Percentiles rank a stretch among this genome's conserved stretches.
These are phyloP conservation scores for Mucor mucedo DNA, from an alignment of 371 early-diverging fungal species.

Conservation along the genomic window DNA sequence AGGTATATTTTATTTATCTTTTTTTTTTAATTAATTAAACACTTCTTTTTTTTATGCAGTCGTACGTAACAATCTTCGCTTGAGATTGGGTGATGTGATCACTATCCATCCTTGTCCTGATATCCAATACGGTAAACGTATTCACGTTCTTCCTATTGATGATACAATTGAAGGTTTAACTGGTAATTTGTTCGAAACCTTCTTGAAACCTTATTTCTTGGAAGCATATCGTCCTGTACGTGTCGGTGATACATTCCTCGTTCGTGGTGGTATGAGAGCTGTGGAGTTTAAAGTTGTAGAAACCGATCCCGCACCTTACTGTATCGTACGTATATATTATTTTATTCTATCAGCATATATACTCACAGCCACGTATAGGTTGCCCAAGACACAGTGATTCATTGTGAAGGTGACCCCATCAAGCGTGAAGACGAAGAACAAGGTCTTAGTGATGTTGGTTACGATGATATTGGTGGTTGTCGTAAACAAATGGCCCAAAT, in stretches of 20 bases:
- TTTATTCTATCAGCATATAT: conserved; percentile 59
- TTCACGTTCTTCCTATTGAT: conserved; percentile 97
- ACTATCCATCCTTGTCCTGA: conserved; percentile 94
- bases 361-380: conserved; percentile 79
- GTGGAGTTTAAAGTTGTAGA: conserved; percentile 99
- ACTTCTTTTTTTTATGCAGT: conserved; percentile 47
- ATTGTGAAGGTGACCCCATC: conserved; percentile 97
- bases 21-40: not conserved
- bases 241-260: conserved; percentile 94
- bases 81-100: conserved; percentile 98
- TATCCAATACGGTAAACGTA: conserved; percentile 94
- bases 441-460: conserved; percentile 94
- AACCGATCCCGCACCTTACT: conserved; percentile 92
- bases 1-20: conserved; percentile 44
- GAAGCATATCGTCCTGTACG: conserved; percentile 95
- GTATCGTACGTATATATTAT: conserved; percentile 88
- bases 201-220: conserved; percentile 97
- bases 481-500: conserved; percentile 99
- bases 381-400: conserved; percentile 97
- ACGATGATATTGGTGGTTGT: conserved; percentile 99
- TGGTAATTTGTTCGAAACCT: conserved; percentile 97
- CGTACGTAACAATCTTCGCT: conserved; percentile 94
- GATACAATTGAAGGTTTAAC: conserved; percentile 98
- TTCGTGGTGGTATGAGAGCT: conserved; percentile 96
- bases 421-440: conserved; percentile 98